Conservation (phyloP, 192 early-diverging fungal genomes). For the Coemansia sp. region DNA sequence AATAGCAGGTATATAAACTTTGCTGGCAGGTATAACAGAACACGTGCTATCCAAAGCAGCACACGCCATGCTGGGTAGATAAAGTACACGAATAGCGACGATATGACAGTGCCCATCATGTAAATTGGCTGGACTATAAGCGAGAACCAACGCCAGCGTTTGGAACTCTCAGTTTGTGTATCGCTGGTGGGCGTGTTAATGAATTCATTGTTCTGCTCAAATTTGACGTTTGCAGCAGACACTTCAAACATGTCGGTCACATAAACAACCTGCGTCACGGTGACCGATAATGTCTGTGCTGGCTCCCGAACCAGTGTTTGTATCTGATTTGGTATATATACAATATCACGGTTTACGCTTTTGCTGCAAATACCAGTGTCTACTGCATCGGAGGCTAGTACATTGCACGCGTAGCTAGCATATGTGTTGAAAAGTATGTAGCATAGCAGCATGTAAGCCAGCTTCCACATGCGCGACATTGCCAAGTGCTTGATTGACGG, state of each 20-base stretch:
- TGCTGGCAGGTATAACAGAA: slow-evolving; percentile 31
- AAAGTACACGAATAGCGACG: slow-evolving; percentile 15
- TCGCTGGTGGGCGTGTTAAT: not conserved
- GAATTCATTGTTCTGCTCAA: not conserved
- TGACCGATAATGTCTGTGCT: not conserved
- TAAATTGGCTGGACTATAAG: not conserved
- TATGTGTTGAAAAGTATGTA: not conserved
- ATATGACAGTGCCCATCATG: not conserved
- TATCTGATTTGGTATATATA: not conserved
- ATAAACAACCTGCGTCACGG: not conserved
- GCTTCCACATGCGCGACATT: not conserved
- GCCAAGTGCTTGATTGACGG: not conserved
- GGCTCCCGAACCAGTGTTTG: not conserved
- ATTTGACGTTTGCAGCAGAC: not conserved
- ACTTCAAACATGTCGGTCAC: not conserved
- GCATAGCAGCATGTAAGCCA: not conserved
- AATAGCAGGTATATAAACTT: slow-evolving; percentile 43
- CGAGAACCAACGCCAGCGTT: not conserved
- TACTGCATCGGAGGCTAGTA: not conserved
- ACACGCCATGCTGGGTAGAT: slow-evolving; percentile 15
- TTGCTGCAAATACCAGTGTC: not conserved
- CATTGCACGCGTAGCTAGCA: not conserved
- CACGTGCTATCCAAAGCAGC: slow-evolving; percentile 16
- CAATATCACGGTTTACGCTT: not conserved
- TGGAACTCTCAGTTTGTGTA: not conserved